Base-by-base conservation (phyloP, 164 flowering plant genomes). In the Vitis amurensis region DNA sequence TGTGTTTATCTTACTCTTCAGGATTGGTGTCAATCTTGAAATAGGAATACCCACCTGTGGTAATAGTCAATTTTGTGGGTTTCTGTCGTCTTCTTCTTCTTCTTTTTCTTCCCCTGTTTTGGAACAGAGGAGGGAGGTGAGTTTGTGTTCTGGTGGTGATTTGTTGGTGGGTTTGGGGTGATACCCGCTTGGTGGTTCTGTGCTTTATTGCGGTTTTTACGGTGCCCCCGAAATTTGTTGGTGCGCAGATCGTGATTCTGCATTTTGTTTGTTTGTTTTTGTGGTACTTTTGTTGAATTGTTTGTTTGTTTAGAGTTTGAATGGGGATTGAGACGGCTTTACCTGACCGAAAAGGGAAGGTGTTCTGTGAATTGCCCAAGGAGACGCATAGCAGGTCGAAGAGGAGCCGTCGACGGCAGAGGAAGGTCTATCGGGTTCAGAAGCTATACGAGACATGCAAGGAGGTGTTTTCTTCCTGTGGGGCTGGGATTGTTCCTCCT, bases 361-460 rank as follows among this genome's bases (percentile, higher is more conserved):
- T 66, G 4, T 62, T 70, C 2, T n/a, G 37, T 59, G 82, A 77
- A 64, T 56, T 79, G 74, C 58, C 73, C 1, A 77, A 61, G 66
- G 80, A 63, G 51, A 73, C 69, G 30, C 68, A 60, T 15, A 75
- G 71, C 69, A 73, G 55, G 67, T 47, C 82, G 12, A 84, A 63
- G 81, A 86, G 73, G 78, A 67, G 23, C 67, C 74, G 79, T 69
- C 72, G 88, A 17, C 79, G 81, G 48, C 74, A 59, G 65, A 76
- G 63, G 81, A 82, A 66, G 64, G 14, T 57, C 59, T 59, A 65
- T 52, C 74, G 75, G 37, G 86, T 88, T 55, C 92, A 88, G 79
- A 81, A 27, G 71, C 81, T 86, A 8, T 86, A 55, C 61, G 78
- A 85, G 9, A 80, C 85, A 61, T 88, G 92, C 81, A 81, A 77